Conservation (phyloP, 2,329 filamentous ascomycete genomes). For the Claviceps quebecensis region DNA sequence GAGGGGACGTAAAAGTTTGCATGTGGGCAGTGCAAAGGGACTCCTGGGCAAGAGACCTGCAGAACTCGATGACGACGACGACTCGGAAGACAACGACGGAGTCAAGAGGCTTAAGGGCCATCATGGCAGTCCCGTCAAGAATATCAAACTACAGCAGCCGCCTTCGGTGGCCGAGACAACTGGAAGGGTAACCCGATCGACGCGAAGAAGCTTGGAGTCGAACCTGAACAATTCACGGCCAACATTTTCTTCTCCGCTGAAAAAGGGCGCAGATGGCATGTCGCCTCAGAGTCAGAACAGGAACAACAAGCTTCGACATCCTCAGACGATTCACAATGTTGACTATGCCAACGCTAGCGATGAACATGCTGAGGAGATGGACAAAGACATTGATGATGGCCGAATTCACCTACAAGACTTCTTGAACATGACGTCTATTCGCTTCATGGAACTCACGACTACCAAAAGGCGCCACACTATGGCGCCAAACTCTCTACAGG, state of each 20-base stretch:
- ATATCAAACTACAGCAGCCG: conserved; percentile 53
- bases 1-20: conserved; percentile 60
- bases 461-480: conserved; percentile 83
- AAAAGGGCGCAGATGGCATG: conserved; percentile 32
- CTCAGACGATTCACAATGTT: conserved; percentile 29
- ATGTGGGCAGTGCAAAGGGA: conserved; percentile 59
- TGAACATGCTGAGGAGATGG: conserved; percentile 27
- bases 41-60: conserved; percentile 60
- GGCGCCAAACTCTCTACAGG: conserved; percentile 37
- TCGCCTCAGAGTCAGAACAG: conserved; percentile 37
- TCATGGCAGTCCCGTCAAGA: conserved; percentile 65
- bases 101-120: conserved; percentile 59
- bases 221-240: conserved; percentile 27
- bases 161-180: conserved; percentile 53
- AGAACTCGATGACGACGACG: conserved; percentile 55
- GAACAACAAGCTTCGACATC: conserved; percentile 39
- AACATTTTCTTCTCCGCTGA: conserved; percentile 33
- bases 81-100: conserved; percentile 43
- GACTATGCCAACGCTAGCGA: conserved; percentile 27
- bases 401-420: conserved; percentile 82
- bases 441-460: conserved; percentile 97
- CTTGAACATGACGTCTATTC: conserved; percentile 86
- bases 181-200: conserved; percentile 41
- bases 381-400: conserved; percentile 37
- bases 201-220: conserved; percentile 32